phyloP scores from a whole-genome alignment of 306 rosid genomes.

The Vachellia collinsii region DNA sequence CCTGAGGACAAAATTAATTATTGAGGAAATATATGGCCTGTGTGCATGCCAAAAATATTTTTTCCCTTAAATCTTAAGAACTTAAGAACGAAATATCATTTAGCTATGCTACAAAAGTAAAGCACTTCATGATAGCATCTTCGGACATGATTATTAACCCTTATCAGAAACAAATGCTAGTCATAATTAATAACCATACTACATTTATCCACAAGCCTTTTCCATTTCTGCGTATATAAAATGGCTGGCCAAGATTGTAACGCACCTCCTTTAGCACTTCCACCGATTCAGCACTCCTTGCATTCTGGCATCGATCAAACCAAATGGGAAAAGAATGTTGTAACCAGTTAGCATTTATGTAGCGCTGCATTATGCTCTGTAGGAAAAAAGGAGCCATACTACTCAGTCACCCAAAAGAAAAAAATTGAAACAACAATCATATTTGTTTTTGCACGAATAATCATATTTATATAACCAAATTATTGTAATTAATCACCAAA shows the following conservation, averaged over 20 bases:
- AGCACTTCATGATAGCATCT: constrained; percentile 23
- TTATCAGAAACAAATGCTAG: constrained; percentile 26
- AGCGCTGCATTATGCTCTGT: constrained; percentile 75
- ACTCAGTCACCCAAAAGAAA: constrained; percentile 26
- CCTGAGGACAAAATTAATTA: constrained; percentile 2
- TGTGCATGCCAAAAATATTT: background rate
- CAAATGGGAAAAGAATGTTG: constrained; percentile 68
- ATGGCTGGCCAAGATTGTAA: constrained; percentile 38
- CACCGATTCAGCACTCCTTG: constrained; percentile 74
- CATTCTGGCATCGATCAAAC: constrained; percentile 73
- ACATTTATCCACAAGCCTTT: constrained; percentile 16
- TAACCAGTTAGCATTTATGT: constrained; percentile 76
- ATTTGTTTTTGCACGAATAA: constrained; percentile 14
- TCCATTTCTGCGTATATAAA: constrained; percentile 29
- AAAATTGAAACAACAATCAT: background rate
- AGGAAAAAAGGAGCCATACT: constrained; percentile 29
- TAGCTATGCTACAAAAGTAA: constrained; percentile 18
- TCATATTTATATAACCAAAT: background rate
- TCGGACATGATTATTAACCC: background rate
- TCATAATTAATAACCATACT: constrained; percentile 17
- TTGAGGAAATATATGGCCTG: background rate
- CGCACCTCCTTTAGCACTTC: constrained; percentile 94
- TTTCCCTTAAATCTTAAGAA: background rate
- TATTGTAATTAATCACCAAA: too few species aligned
- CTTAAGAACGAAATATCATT: background rate